Conservation (phyloP, 331 rosid genomes). For the Quercus phellos region DNA sequence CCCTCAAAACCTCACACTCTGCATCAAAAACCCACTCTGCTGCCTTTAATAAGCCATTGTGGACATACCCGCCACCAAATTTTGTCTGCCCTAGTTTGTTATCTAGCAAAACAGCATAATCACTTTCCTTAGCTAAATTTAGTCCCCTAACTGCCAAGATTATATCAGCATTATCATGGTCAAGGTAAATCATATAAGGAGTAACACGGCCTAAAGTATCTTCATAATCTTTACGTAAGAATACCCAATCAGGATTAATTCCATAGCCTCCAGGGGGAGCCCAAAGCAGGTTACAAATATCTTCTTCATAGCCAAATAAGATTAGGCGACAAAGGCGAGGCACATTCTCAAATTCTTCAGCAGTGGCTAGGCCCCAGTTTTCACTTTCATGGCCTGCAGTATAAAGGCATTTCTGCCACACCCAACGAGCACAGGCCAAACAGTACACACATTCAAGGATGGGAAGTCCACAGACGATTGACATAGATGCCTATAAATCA, state of each 20-base stretch:
- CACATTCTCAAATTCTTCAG: conserved; percentile 80
- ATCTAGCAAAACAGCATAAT: conserved; percentile 77
- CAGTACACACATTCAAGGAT: conserved; percentile 88
- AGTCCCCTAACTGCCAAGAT: conserved; percentile 76
- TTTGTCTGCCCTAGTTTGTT: conserved; percentile 83
- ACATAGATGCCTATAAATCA: conserved; percentile 64
- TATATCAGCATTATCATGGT: conserved; percentile 74
- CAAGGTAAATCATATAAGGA: conserved; percentile 81
- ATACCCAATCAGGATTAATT: conserved; percentile 69
- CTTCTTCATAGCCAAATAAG: conserved; percentile 71
- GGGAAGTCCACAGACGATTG: conserved; percentile 76
- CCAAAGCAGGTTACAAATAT: conserved; percentile 72
- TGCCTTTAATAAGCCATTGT: conserved; percentile 79
- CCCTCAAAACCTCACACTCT: conserved; percentile 59
- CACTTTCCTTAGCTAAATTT: conserved; percentile 77
- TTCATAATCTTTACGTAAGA: conserved; percentile 56
- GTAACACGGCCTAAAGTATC: conserved; percentile 64
- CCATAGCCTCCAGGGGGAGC: conserved; percentile 92
- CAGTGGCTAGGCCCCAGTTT: conserved; percentile 78
- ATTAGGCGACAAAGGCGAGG: conserved; percentile 76
- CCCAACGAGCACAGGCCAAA: conserved; percentile 89
- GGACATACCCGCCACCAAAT: conserved; percentile 87
- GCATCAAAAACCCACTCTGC: conserved; percentile 69
- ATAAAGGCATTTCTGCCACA: conserved; percentile 81
- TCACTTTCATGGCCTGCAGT: conserved; percentile 92